Conservation (phyloP, 768 basidiomycete genomes). For the Suillus luteus region DNA sequence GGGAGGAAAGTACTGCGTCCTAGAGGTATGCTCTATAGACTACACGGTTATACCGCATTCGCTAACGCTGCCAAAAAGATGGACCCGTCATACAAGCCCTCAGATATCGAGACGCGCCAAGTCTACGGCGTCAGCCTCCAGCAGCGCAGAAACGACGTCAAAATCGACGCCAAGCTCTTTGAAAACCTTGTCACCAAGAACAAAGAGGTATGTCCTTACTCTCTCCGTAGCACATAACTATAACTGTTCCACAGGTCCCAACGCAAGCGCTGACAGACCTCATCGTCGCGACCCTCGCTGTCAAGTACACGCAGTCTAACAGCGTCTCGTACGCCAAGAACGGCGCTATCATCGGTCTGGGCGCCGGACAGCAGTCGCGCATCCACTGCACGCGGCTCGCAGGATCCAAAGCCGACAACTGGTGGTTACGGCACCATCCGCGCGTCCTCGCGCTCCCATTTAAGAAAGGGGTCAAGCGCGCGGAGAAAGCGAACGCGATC, state of each 20-base stretch:
- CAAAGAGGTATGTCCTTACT: constrained; percentile 62
- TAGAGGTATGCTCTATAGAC: constrained; percentile 65
- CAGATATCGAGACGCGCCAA: constrained; percentile 86
- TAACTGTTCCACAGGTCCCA: constrained; percentile 57
- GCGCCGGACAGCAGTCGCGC: constrained; percentile 97
- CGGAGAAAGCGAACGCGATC: constrained; percentile 98
- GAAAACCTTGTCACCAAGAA: constrained; percentile 86
- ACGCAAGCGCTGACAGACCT: constrained; percentile 80
- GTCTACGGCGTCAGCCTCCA: constrained; percentile 92
- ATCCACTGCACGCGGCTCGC: constrained; percentile 99
- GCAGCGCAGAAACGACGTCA: constrained; percentile 88
- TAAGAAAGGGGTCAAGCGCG: constrained; percentile 96
- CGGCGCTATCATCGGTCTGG: constrained; percentile 92
- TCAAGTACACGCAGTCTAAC: constrained; percentile 99
- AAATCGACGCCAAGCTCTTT: constrained; percentile 81
- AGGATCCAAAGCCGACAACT: constrained; percentile 96
- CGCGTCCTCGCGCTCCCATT: constrained; percentile 91
- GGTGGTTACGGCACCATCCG: constrained; percentile 99
- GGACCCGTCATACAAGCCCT: constrained; percentile 80
- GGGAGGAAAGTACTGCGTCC: constrained; percentile 96
- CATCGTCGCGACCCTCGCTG: constrained; percentile 92
- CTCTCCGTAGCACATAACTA: background rate
- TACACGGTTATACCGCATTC: background rate
- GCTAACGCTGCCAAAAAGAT: constrained; percentile 55
- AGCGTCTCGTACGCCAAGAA: constrained; percentile 93